phyloP scores from a whole-genome alignment of 2,329 filamentous ascomycete genomes.

The Ramichloridium luteum region DNA sequence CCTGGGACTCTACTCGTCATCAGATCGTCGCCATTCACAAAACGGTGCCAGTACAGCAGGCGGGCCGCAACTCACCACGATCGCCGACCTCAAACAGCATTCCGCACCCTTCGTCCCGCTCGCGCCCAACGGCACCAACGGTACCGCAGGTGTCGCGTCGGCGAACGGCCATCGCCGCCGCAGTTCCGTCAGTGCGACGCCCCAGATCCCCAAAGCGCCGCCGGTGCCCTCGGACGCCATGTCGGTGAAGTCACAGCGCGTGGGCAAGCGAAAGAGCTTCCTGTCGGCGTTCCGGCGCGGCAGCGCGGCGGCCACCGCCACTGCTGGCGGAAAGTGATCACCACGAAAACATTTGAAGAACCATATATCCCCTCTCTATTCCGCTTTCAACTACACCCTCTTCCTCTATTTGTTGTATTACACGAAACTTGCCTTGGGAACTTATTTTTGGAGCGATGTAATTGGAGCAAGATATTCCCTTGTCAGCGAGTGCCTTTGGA shows the following conservation, averaged over 20 bases:
- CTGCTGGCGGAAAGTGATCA: background rate
- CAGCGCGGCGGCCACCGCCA: constrained; percentile 1
- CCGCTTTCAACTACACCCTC: no score
- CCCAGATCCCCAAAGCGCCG: constrained; percentile 12
- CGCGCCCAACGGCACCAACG: no score
- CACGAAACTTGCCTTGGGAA: no score
- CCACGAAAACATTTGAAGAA: background rate
- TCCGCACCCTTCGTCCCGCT: no score
- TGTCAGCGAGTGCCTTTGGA: no score
- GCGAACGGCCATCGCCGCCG: constrained; percentile 22
- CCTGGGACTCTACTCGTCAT: constrained; percentile 4
- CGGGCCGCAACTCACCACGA: background rate
- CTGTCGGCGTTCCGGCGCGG: constrained; percentile 30
- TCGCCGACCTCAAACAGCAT: background rate
- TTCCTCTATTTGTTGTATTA: no score
- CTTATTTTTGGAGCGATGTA: no score
- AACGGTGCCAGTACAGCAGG: background rate
- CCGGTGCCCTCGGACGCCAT: constrained; percentile 5
- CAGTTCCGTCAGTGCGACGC: constrained; percentile 18
- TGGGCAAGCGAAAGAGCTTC: constrained; percentile 37
- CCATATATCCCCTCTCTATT: no score
- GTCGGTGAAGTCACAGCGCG: constrained; percentile 20
- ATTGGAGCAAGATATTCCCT: no score
- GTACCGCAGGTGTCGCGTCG: background rate
- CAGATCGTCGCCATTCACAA: background rate